Base-by-base conservation (phyloP, 75 land plant genomes). In the Chamaecyparis obtusa region DNA sequence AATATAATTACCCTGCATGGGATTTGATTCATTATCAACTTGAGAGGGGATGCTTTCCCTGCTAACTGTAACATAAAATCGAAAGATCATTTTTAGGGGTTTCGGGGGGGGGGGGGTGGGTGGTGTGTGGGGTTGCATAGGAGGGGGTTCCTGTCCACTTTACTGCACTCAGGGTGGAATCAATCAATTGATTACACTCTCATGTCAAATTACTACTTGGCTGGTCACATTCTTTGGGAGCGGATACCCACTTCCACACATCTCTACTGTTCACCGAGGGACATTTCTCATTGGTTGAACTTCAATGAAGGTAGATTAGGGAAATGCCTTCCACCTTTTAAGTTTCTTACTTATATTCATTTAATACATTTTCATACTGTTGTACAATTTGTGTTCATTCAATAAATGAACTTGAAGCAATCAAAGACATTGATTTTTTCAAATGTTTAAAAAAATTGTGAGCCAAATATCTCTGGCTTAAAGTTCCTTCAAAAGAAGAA, bases 161-260 rank as follows among this genome's bases (percentile, higher is more conserved):
- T 44, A 27, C 54, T 44, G 83, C 32, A 32, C 0, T 44, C 32
- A 16, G n/a, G 30, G 49, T 44, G 49, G 49, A n/a, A 81, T 81
- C 46, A 27, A 46, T 80, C 21, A 19, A 24, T 81, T 81, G 27
- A 46, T 27, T 44, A 2, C 5, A 44, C 32, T 81, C 46, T 81
- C 49, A 44, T n/a, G 30, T 81, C 54, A 81, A 46, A n/a, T 9
- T 64, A 4, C 46, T 46, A 44, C 32, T 81, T 27, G 83, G 14
- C 27, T 81, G 49, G n/a, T 11, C 33, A 27, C 51, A 81, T 81
- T 81, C 83, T 81, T 81, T 46, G 46, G 83, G 54, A 81, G 54
- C 51, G 46, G 30, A 24, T 43, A 19, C 48, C 48, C 83, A 46
- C 51, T n/a, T 81, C 49, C n/a, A 27, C 33, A 46, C 33, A 46